These are phyloP conservation scores for Crithidia thermophila DNA, from an alignment of 208 protist genomes.

Conservation along the genomic window DNA sequence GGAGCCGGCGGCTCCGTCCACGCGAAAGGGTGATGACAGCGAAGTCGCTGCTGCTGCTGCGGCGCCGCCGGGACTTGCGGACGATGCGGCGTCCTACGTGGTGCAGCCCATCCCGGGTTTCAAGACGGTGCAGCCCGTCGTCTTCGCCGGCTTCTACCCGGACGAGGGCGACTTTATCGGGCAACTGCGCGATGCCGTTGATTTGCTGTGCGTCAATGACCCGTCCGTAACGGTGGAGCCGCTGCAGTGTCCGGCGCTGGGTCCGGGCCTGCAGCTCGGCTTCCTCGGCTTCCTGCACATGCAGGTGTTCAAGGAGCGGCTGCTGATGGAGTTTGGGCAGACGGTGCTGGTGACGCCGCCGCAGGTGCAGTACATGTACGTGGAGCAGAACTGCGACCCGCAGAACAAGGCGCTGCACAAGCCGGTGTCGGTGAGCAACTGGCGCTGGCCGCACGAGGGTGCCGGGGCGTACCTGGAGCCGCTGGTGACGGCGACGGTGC, in stretches of 20 bases:
- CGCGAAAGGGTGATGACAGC: not conserved
- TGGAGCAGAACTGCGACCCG: constrained; percentile 37
- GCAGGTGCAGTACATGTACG: constrained; percentile 92
- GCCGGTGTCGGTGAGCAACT: constrained; percentile 72
- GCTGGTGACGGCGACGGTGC: constrained; percentile 84
- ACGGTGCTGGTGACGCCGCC: constrained; percentile 95
- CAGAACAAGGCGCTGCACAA: constrained; percentile 36
- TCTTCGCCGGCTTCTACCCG: constrained; percentile 97
- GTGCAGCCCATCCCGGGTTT: constrained; percentile 67
- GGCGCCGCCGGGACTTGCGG: not conserved
- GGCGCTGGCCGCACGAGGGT: constrained; percentile 87
- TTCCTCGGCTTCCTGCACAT: constrained; percentile 99
- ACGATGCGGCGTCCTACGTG: constrained; percentile 1
- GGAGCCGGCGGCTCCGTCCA: not conserved
- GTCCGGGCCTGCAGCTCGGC: constrained; percentile 94
- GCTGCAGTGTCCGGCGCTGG: constrained; percentile 87
- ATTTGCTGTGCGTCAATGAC: constrained; percentile 95
- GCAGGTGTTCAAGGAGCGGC: constrained; percentile 96
- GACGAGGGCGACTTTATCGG: constrained; percentile 88
- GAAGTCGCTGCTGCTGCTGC: not conserved
- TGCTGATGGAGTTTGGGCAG: constrained; percentile 93
- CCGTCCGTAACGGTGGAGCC: constrained; percentile 87
- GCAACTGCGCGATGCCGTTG: constrained; percentile 90
- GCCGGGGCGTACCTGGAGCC: constrained; percentile 90
- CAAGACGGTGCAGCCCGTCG: constrained; percentile 86